Percentiles rank a stretch among this genome's conserved stretches.
These are phyloP conservation scores for Mortierella alpina DNA, from an alignment of 192 early-diverging fungal genomes.

Conservation along the genomic window DNA sequence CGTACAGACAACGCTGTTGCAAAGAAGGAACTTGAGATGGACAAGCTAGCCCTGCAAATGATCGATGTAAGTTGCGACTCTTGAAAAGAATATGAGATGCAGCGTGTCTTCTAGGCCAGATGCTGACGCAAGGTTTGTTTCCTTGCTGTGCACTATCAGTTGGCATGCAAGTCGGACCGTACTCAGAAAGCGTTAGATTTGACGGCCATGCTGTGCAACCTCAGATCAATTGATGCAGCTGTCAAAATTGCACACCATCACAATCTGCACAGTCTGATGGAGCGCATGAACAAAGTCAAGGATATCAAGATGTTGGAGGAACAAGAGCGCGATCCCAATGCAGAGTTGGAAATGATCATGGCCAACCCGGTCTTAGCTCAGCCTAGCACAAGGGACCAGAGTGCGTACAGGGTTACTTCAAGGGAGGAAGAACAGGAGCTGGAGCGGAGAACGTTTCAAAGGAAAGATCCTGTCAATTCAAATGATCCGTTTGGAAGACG, in stretches of 20 bases:
- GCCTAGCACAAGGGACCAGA: neutral
- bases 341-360: constrained; percentile 38
- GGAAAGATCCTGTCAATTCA: constrained; percentile 9
- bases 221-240: constrained; percentile 83
- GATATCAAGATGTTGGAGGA: constrained; percentile 36
- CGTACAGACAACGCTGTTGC: constrained; percentile 51
- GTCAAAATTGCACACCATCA: constrained; percentile 84
- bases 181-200: constrained; percentile 86
- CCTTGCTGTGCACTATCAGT: constrained; percentile 35
- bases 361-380: constrained; percentile 23
- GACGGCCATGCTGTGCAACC: constrained; percentile 65
- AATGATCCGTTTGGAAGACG: constrained; percentile 52
- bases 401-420: constrained; percentile 7
- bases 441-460: constrained; percentile 27
- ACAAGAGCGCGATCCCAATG: constrained; percentile 25
- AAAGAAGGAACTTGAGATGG: constrained; percentile 76
- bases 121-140: neutral
- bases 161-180: constrained; percentile 83
- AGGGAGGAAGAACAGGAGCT: constrained; percentile 31
- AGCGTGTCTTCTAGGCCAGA: neutral
- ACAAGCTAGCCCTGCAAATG: constrained; percentile 80
- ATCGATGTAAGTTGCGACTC: constrained; percentile 68
- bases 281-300: constrained; percentile 69
- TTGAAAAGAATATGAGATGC: neutral
- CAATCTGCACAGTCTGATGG: constrained; percentile 75